Percentiles rank a stretch among this genome's conserved stretches.
Evolutionary conservation across 768 basidiomycete genomes (phyloP).

Genomic region (Pleurotus eryngii): DNA sequence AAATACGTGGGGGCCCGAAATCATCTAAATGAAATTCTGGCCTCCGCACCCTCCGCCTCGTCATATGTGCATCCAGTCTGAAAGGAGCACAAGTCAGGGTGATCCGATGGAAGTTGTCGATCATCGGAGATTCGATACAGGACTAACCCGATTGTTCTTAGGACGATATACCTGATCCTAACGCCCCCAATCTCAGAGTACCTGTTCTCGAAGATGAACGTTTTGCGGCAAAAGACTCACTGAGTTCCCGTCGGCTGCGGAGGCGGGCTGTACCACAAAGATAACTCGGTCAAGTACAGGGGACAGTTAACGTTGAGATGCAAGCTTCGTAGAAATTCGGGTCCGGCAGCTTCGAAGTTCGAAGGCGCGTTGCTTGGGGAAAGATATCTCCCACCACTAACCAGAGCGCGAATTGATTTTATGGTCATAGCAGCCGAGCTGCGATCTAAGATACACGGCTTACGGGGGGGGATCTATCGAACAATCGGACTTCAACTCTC

Average conservation of each 20-base stretch:
- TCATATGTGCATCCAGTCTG: no score
- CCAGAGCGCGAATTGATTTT: no score
- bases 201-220: no score
- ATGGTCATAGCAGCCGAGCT: no score
- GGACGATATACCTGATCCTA: neutral
- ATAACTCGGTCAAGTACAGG: neutral
- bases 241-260: neutral
- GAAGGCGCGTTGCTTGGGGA: constrained; percentile 1
- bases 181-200: neutral
- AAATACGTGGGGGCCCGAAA: neutral
- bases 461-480: no score
- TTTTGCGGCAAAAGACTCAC: neutral
- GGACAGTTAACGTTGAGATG: neutral
- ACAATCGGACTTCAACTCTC: no score
- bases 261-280: neutral
- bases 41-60: neutral
- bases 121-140: constrained; percentile 2
- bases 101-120: no score
- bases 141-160: constrained; percentile 2
- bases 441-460: no score
- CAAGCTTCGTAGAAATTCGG: neutral
- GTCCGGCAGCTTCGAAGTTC: neutral
- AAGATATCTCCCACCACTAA: neutral
- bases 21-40: constrained; percentile 7
- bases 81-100: no score